Evolutionary conservation across 805 yeast genomes (phyloP).

Genomic region (Suhomyces kilbournensis): DNA sequence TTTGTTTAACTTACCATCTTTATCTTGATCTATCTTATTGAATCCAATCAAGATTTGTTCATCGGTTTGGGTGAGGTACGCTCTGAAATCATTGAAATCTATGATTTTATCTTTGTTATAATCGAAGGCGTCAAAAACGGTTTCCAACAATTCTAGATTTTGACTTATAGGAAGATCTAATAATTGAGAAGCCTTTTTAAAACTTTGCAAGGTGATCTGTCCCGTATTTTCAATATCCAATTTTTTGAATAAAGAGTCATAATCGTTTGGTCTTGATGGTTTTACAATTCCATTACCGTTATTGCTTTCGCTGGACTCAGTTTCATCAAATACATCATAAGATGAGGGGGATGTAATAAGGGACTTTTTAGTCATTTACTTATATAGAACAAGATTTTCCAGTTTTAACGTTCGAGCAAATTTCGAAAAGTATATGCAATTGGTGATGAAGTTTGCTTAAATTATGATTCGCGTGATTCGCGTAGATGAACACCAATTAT

Average conservation of each 20-base stretch:
- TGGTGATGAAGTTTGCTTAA: neutral
- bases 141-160: slow-evolving; percentile 55
- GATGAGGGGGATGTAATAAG: neutral
- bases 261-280: slow-evolving; percentile 23
- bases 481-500: neutral
- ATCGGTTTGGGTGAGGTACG: slow-evolving; percentile 66
- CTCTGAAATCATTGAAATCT: slow-evolving; percentile 64
- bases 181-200: slow-evolving; percentile 42
- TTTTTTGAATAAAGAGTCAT: slow-evolving; percentile 30
- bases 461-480: neutral
- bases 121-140: slow-evolving; percentile 59
- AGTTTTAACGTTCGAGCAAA: neutral
- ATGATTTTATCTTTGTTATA: slow-evolving; percentile 53
- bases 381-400: neutral
- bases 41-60: slow-evolving; percentile 69
- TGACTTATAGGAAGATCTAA: slow-evolving; percentile 64
- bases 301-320: too few relatives aligned
- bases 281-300: neutral
- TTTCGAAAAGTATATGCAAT: neutral
- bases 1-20: slow-evolving; percentile 67
- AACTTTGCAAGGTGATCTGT: slow-evolving; percentile 46
- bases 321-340: neutral
- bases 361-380: slow-evolving; percentile 2
- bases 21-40: slow-evolving; percentile 61
- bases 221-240: slow-evolving; percentile 44